phyloP scores from a whole-genome alignment of 2,329 filamentous ascomycete genomes.

The Hypomyces rosellus region DNA sequence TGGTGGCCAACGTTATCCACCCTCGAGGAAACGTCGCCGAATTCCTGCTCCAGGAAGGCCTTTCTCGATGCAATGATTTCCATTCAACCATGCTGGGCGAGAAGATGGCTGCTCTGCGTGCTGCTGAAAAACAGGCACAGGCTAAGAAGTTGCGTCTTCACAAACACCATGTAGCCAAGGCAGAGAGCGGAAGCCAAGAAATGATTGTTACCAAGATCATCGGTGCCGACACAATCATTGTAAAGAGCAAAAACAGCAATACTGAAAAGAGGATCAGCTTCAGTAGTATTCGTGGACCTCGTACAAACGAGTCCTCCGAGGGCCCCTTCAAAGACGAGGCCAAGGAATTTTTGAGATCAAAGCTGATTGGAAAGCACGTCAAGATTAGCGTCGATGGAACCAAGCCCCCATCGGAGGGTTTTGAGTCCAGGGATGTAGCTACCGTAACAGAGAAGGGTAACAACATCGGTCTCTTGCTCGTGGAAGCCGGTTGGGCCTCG shows the following conservation, averaged over 20 bases:
- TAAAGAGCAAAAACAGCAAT: slow-evolving; percentile 74
- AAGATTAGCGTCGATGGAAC: slow-evolving; percentile 84
- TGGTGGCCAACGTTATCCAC: slow-evolving; percentile 84
- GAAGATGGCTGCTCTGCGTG: slow-evolving; percentile 79
- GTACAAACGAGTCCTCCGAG: slow-evolving; percentile 78
- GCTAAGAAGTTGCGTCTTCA: slow-evolving; percentile 71
- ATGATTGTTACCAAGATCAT: slow-evolving; percentile 80
- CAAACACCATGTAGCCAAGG: slow-evolving; percentile 71
- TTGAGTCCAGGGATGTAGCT: slow-evolving; percentile 90
- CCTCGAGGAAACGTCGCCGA: slow-evolving; percentile 88
- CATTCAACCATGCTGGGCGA: slow-evolving; percentile 87
- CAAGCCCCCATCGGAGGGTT: slow-evolving; percentile 82
- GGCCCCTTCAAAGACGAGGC: slow-evolving; percentile 85
- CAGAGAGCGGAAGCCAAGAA: slow-evolving; percentile 61
- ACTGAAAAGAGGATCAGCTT: slow-evolving; percentile 84
- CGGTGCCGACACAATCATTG: slow-evolving; percentile 80
- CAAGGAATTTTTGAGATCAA: slow-evolving; percentile 93
- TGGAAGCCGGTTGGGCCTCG: slow-evolving; percentile 89
- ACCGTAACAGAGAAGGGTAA: slow-evolving; percentile 78
- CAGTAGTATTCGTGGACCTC: slow-evolving; percentile 91
- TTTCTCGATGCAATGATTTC: slow-evolving; percentile 90
- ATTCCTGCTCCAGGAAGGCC: slow-evolving; percentile 80
- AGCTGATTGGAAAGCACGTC: slow-evolving; percentile 91
- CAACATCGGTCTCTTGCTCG: slow-evolving; percentile 76
- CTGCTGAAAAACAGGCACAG: slow-evolving; percentile 82